Base-by-base conservation (phyloP, 306 rosid genomes). In the Castanospermum australe region DNA sequence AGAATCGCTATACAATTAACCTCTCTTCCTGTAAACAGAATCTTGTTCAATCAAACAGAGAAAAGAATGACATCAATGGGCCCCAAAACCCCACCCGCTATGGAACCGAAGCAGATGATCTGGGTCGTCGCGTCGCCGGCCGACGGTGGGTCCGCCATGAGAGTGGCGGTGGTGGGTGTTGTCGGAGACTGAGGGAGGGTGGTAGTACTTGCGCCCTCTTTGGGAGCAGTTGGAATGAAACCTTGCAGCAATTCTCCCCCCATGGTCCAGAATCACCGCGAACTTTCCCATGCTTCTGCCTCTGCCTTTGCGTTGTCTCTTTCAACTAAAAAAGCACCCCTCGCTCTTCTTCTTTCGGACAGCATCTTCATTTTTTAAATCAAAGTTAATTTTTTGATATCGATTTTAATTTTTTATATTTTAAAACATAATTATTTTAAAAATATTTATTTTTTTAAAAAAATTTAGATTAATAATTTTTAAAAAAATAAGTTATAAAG, bases 161-260 rank as follows among this genome's bases (percentile, higher is more conserved):
- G 25, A 28, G 3, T 75, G 76, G 3, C 71, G 76, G 76, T 64
- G 18, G 69, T 76, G 30, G 33, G 54, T 14, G 20, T 79, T 79
- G 57, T 73, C 24, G 61, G 35, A 32, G 3, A 33, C 5, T 1
- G 60, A 75, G 24, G 84, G 89, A 8, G 91, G 91, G n/a, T 85
- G 91, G 76, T 88, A 88, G 84, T 82, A 88, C 91, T 71, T 85
- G 20, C 91, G 89, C 35, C 86, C 83, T 8, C 87, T 88, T 51
- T 85, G 87, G 0, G 90, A 89, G 32, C 86, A 88, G 54, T 88
- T 84, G 33, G 91, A 85, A 69, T 88, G 86, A 42, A 83, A 85
- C 56, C 91, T 83, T 14, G 84, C 73, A 5, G 30, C 86, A 10
- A 88, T 81, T 54, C 89, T 88, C 32, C 80, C 91, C 35, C 91